Conservation (phyloP, 208 protist genomes). For the Spongospora subterranea region DNA sequence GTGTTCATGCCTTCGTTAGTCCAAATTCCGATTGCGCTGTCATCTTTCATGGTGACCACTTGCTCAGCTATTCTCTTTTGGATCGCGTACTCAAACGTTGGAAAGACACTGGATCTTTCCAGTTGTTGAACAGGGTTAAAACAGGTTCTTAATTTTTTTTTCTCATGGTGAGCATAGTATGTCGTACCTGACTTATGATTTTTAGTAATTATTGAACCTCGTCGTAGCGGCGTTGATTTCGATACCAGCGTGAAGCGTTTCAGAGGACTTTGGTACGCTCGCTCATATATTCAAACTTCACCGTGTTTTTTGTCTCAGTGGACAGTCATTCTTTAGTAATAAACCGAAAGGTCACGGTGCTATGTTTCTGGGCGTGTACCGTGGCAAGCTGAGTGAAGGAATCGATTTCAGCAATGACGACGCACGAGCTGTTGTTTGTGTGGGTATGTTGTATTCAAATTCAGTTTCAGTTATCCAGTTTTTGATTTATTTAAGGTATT, state of each 20-base stretch:
- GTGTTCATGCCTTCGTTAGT: conserved; percentile 55
- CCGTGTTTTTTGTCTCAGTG: not conserved
- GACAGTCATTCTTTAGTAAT: not conserved
- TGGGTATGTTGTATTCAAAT: not conserved
- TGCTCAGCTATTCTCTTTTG: not conserved
- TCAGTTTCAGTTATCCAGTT: not conserved
- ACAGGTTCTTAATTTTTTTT: not conserved
- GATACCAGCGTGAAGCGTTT: conserved; percentile 26
- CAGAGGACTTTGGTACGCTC: not conserved
- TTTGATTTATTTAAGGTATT: not conserved
- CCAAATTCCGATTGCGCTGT: not conserved
- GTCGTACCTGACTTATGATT: not conserved
- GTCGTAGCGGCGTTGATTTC: conserved; percentile 36
- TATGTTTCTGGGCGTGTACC: conserved; percentile 62
- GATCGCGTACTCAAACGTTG: not conserved
- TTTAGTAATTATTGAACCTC: conserved; percentile 24
- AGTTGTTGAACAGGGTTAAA: conserved; percentile 1
- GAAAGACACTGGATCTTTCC: not conserved
- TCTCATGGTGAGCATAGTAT: not conserved
- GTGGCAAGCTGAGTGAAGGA: conserved; percentile 67
- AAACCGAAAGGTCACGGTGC: not conserved
- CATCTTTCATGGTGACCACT: not conserved
- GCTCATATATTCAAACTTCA: not conserved
- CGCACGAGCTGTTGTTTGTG: conserved; percentile 57
- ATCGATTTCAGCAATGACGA: conserved; percentile 59